Percentiles rank a stretch among this genome's conserved stretches.
phyloP scores from a whole-genome alignment of 2,329 filamentous ascomycete species.

The Phialemonium atrogriseum region DNA sequence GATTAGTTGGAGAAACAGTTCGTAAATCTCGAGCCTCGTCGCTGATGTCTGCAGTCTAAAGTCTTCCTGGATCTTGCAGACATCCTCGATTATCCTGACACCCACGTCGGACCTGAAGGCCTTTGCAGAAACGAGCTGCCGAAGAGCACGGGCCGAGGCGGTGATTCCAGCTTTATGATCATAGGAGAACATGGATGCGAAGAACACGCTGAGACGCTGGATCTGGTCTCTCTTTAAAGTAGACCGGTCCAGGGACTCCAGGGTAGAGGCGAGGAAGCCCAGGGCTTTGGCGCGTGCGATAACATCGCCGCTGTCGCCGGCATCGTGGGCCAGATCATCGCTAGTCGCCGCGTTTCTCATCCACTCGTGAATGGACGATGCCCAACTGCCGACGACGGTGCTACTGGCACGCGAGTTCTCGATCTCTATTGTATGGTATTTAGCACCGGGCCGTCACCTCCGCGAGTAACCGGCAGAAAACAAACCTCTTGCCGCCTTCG shows the following conservation, averaged over 20 bases:
- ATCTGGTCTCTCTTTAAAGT: constrained; percentile 41
- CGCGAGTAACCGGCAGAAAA: neutral
- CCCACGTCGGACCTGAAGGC: constrained; percentile 41
- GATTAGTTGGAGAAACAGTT: constrained; percentile 37
- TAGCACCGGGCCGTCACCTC: too few relatives aligned
- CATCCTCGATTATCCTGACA: constrained; percentile 37
- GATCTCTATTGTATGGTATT: constrained; percentile 26
- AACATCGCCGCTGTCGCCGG: constrained; percentile 38
- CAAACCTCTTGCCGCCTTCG: constrained; percentile 35
- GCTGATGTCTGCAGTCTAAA: constrained; percentile 43
- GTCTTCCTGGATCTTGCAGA: constrained; percentile 46
- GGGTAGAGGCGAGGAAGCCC: constrained; percentile 46
- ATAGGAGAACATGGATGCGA: constrained; percentile 49
- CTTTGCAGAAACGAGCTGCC: constrained; percentile 34
- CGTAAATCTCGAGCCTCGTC: constrained; percentile 44
- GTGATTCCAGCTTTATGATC: constrained; percentile 52
- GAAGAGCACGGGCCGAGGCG: constrained; percentile 44
- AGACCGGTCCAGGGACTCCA: constrained; percentile 37
- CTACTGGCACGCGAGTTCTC: constrained; percentile 32
- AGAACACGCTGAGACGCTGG: constrained; percentile 36
- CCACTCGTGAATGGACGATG: constrained; percentile 46
- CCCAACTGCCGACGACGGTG: constrained; percentile 44
- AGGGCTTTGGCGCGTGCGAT: constrained; percentile 47
- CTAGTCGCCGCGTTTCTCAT: constrained; percentile 25
- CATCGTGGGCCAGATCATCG: constrained; percentile 17